These are phyloP conservation scores for Waltiozyma sp. DNA, from an alignment of 1,139 yeast genomes.

Conservation along the genomic window DNA sequence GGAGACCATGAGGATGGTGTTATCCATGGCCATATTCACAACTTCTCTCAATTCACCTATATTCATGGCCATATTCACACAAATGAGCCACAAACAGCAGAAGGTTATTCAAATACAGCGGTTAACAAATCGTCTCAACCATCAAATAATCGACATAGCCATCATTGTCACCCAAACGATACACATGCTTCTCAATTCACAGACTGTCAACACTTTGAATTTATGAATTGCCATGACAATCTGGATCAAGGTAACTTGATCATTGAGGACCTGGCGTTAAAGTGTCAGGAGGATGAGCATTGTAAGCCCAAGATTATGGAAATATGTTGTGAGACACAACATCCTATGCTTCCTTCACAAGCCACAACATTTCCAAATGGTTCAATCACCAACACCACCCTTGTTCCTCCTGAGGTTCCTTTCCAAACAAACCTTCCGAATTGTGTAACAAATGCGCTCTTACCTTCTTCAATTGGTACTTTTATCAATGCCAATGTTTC, in stretches of 20 bases:
- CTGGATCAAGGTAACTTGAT: constrained; percentile 6
- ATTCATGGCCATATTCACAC: constrained; percentile 61
- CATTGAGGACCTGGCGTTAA: constrained; percentile 5
- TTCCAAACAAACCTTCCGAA: not conserved
- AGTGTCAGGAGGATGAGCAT: constrained; percentile 15
- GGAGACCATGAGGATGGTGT: constrained; percentile 28
- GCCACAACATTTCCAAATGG: no score
- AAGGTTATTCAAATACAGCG: constrained; percentile 20
- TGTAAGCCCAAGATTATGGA: constrained; percentile 28
- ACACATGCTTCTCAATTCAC: constrained; percentile 11
- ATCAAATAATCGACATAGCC: constrained; percentile 2
- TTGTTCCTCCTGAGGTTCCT: not conserved
- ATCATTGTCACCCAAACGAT: constrained; percentile 13
- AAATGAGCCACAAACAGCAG: constrained; percentile 13
- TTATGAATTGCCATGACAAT: constrained; percentile 24
- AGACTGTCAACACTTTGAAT: constrained; percentile 30
- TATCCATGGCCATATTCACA: constrained; percentile 62
- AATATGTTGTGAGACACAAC: constrained; percentile 27
- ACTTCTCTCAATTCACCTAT: constrained; percentile 51
- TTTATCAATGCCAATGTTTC: not conserved
- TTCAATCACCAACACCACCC: not conserved
- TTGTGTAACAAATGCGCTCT: not conserved
- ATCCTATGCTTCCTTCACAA: constrained; percentile 5
- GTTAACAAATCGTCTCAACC: not conserved
- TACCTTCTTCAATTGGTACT: not conserved